phyloP scores from a whole-genome alignment of 192 early-diverging fungal species.

The Neocallimastix lanati region DNA sequence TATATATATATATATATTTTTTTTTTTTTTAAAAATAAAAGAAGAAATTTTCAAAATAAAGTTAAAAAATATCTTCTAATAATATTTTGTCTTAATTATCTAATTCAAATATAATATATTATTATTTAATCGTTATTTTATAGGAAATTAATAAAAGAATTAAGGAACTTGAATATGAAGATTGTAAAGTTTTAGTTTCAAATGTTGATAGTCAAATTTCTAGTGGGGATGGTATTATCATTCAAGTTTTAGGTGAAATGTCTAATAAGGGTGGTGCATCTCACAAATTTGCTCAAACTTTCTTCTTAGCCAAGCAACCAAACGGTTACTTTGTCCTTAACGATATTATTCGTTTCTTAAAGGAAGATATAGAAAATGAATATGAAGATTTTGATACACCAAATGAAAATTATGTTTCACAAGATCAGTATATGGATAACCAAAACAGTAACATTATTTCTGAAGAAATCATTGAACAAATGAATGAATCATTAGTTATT shows the following conservation, averaged over 20 bases:
- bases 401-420: conserved; percentile 1
- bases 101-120: no score
- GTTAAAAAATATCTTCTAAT: no score
- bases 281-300: conserved; percentile 81
- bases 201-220: conserved; percentile 73
- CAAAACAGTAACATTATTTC: neutral
- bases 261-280: conserved; percentile 59
- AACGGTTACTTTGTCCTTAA: conserved; percentile 84
- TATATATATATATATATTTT: no score
- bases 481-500: neutral
- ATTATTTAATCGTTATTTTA: no score
- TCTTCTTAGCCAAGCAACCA: conserved; percentile 73
- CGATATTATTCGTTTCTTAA: conserved; percentile 86
- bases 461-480: conserved; percentile 1
- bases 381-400: conserved; percentile 15
- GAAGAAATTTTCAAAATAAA: no score
- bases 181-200: conserved; percentile 70
- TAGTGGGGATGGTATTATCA: conserved; percentile 53
- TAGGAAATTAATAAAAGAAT: conserved; percentile 73
- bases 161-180: conserved; percentile 51
- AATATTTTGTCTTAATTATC: no score
- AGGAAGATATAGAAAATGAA: conserved; percentile 60
- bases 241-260: conserved; percentile 85
- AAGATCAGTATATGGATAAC: neutral
- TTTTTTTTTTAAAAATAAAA: no score